Base-by-base conservation (phyloP, 371 early-diverging fungal genomes). In the Rhizopus arrhizus region DNA sequence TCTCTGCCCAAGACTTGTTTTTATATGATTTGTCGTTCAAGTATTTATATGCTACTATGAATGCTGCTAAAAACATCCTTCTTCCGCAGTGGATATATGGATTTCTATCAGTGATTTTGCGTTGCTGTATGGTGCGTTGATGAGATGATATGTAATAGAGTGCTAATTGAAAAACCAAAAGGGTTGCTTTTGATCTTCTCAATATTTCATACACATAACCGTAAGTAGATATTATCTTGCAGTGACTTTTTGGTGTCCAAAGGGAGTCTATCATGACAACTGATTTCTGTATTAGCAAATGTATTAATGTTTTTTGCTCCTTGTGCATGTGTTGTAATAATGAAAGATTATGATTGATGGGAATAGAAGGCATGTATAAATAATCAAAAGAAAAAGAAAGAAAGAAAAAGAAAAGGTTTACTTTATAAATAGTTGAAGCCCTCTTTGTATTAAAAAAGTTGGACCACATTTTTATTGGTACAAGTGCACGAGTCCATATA, bases 401-500 rank as follows among this genome's bases (percentile, higher is more conserved):
- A 40, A 40, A 12, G 40, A 12, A 40, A 40, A 40, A 12, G 12
- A 40, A 40, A 10, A 2, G 8, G 40, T 40, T 7, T 40, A 7
- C 40, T 40, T 40, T 40, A 7, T 40, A 22, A 22, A 22, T 22
- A 22, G 22, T 2, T 22, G 22, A 22, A 22, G 22, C 22, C 22
- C 22, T 22, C 22, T 22, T 22, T 22, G 22, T 22, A 22, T 22
- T 22, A 22, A 22, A 22, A 22, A 22, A 22, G 22, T 22, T 22
- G 22, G 22, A 22, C 22, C 22, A 22, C 22, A 22, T 22, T 50
- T 61, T 69, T 83, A 87, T 66, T 87, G 89, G 65, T 91, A 93
- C 56, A 93, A 79, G 69, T 91, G 92, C 34, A 92, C 90, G 61
- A 92, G 77, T 46, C 92, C 92, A 54, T 88, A 90, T 28, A 89